Base-by-base conservation (phyloP, 345 rosid genomes). In the Mercurialis annua region DNA sequence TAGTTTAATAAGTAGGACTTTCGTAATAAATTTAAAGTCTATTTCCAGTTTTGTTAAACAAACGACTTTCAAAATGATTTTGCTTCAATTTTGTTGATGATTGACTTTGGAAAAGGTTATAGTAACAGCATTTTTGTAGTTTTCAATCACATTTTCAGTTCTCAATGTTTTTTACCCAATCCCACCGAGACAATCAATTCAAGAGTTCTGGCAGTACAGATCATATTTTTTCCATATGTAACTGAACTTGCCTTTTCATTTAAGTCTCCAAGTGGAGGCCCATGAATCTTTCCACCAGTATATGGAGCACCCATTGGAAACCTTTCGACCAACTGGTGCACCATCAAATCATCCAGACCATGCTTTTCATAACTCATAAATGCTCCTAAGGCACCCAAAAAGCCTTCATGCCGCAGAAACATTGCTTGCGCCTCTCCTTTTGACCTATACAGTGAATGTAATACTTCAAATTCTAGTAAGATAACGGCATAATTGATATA, bases 221-320 rank as follows among this genome's bases (percentile, higher is more conserved):
- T 59, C 31, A 73, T 56, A 55, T 52, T 30, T 33, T 57, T 40
- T 23, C 47, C 71, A 72, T 15, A 62, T 31, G 14, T 51, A n/a
- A 68, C 10, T 38, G 34, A 26, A 74, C 88, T 83, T 86, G 84
- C 98, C 98, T 93, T 93, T 79, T 89, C 98, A 74, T 94, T 91
- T 67, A 94, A 80, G 84, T 94, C 89, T 53, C 93, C 96, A 10
- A 91, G 95, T 2, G 99, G 93, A 3, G 99, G 99, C 29, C 99
- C 99, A 54, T 94, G 99, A 81, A 94, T 85, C 70, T 83, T 84
- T 81, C 99, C 99, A 72, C 98, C 99, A 18, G 86, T 91, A 68
- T 91, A 94, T 43, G 99, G 97, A 70, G 99, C 99, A 81, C 98
- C 99, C 98, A 94, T 91, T 34, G 99, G 99, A 72, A 94, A 94